Conservation (phyloP, 179 eudicot species). For the Patellifolia procumbens region DNA sequence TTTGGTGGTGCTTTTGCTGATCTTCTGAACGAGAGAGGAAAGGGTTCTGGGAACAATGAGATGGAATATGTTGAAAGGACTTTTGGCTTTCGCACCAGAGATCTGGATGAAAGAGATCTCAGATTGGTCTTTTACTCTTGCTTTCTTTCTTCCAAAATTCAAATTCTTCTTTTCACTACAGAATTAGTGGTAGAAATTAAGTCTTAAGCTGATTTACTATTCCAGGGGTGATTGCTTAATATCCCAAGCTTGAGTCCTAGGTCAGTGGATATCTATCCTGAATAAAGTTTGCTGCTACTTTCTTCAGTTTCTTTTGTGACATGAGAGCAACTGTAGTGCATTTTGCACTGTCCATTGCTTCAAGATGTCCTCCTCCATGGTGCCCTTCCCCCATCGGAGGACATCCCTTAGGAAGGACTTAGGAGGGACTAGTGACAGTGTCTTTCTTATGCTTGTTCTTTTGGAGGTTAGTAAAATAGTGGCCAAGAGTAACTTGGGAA, state of each 20-base stretch:
- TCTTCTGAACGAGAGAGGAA: slow-evolving; percentile 86
- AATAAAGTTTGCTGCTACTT: neutral
- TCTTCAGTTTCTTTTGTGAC: neutral
- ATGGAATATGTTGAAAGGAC: slow-evolving; percentile 97
- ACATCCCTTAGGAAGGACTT: neutral
- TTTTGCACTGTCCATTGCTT: neutral
- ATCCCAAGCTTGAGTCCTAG: neutral
- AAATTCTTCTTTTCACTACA: neutral
- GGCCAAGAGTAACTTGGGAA: neutral
- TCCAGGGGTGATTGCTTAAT: neutral
- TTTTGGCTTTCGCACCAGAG: slow-evolving; percentile 85
- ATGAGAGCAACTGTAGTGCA: neutral
- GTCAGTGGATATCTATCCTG: slow-evolving; percentile 3
- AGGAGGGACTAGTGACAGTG: neutral
- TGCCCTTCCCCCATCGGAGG: neutral
- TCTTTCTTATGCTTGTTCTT: neutral
- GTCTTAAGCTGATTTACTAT: neutral
- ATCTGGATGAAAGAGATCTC: slow-evolving; percentile 81
- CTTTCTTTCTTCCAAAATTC: slow-evolving; percentile 14
- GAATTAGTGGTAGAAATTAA: too few relatives aligned
- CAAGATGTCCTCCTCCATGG: neutral
- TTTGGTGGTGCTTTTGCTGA: slow-evolving; percentile 97
- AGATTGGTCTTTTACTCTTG: slow-evolving; percentile 54
- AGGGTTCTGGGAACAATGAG: slow-evolving; percentile 83
- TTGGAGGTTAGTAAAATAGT: neutral